A percentile compares a stretch with the other conserved stretches of the same genome.
Evolutionary conservation across 2,329 filamentous ascomycete genomes (phyloP).

Genomic region (Zymoseptoria brevis): DNA sequence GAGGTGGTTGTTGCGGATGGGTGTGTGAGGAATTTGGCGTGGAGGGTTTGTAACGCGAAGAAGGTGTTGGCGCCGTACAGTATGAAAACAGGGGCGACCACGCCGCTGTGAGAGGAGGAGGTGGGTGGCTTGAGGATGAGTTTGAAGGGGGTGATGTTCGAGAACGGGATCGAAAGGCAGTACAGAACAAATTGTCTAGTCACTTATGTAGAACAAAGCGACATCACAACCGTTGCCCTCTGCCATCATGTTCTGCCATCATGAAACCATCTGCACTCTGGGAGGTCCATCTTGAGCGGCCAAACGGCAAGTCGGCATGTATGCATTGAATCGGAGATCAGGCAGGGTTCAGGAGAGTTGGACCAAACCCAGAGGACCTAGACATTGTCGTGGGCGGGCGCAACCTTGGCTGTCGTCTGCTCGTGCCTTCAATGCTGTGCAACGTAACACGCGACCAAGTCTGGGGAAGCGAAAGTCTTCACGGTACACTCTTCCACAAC

Average conservation of each 20-base stretch:
- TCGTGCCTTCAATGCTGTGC: neutral
- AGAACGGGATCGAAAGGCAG: neutral
- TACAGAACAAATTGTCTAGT: neutral
- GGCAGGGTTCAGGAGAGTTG: no score
- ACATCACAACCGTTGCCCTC: no score
- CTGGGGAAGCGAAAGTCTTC: neutral
- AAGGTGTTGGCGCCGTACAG: conserved; percentile 62
- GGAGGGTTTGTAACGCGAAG: conserved; percentile 93
- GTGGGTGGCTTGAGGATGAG: no score
- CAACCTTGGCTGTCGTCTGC: neutral
- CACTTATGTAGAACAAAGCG: neutral
- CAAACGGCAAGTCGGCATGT: no score
- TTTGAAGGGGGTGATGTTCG: neutral
- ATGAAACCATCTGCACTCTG: no score
- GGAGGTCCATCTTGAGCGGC: no score
- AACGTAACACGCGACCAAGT: no score
- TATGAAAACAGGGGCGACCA: conserved; percentile 36
- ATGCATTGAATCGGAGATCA: no score
- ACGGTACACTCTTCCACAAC: no score
- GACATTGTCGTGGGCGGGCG: no score
- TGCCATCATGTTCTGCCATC: no score
- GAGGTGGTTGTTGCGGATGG: conserved; percentile 90
- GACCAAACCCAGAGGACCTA: no score
- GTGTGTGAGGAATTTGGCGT: conserved; percentile 80
- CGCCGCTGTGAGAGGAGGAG: conserved; percentile 16